Evolutionary conservation across 805 yeast species (phyloP).

Genomic region (Starmerella roubikii): DNA sequence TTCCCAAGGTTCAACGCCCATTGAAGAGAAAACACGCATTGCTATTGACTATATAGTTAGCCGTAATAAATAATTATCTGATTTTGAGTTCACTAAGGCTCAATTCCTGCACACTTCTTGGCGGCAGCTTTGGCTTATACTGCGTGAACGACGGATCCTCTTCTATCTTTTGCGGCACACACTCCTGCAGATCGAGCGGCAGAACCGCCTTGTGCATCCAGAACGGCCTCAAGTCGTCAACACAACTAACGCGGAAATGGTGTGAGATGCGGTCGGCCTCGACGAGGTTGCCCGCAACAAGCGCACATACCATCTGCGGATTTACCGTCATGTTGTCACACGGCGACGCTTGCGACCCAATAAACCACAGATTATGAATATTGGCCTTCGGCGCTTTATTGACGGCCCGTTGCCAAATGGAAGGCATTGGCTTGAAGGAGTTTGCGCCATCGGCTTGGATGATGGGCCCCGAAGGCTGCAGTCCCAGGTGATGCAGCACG

Average conservation of each 20-base stretch:
- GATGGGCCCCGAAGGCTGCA: conserved; percentile 11
- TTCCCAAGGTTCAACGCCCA: too few relatives aligned
- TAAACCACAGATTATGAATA: conserved; percentile 17
- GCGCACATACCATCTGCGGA: conserved; percentile 8
- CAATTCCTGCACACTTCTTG: neutral
- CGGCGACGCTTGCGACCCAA: conserved; percentile 17
- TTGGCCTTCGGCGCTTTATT: conserved; percentile 11
- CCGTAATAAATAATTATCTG: too few relatives aligned
- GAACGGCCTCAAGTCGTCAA: conserved; percentile 1
- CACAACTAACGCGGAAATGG: conserved; percentile 4
- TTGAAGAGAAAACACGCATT: too few relatives aligned
- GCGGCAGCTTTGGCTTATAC: neutral
- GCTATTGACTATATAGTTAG: too few relatives aligned
- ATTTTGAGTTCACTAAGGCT: too few relatives aligned
- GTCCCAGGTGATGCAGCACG: conserved; percentile 10
- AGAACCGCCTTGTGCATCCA: neutral
- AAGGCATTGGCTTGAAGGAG: conserved; percentile 22
- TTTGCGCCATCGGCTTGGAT: conserved; percentile 7
- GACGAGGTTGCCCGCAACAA: conserved; percentile 4
- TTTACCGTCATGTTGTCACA: conserved; percentile 15
- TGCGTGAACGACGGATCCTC: neutral
- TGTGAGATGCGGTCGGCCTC: conserved; percentile 2
- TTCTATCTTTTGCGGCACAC: neutral
- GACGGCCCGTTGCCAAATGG: conserved; percentile 18
- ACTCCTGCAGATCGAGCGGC: neutral